Conservation (phyloP, 495 filamentous ascomycete genomes). For the Podospora bellae-mahoneyi region DNA sequence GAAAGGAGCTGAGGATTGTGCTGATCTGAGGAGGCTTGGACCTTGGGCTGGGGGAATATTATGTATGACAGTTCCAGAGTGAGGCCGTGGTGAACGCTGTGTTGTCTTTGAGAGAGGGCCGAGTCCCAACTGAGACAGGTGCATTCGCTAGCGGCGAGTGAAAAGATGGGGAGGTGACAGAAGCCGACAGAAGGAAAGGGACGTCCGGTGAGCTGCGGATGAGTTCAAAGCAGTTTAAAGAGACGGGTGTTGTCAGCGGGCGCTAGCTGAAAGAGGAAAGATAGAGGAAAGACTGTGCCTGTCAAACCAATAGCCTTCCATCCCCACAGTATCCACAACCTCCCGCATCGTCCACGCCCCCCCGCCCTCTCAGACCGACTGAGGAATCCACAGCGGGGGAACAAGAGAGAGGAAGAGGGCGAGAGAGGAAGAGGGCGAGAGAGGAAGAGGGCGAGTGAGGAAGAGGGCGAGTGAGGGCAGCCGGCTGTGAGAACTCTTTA, state of each 20-base stretch:
- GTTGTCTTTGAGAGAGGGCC: slow-evolving; percentile 4
- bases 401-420: not conserved
- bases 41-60: not conserved
- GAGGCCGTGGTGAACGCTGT: not conserved
- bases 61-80: not conserved
- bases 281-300: slow-evolving; percentile 19
- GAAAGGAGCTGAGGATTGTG: not conserved
- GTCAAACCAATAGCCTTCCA: slow-evolving; percentile 16
- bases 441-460: no score
- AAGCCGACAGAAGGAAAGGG: slow-evolving; percentile 33
- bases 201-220: slow-evolving; percentile 25
- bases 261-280: slow-evolving; percentile 26
- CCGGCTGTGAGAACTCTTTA: slow-evolving; percentile 2
- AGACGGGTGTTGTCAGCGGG: not conserved
- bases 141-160: slow-evolving; percentile 19
- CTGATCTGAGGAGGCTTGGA: slow-evolving; percentile 10
- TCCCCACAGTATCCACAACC: slow-evolving; percentile 23
- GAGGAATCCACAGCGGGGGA: slow-evolving; percentile 3
- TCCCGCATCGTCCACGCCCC: slow-evolving; percentile 16
- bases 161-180: slow-evolving; percentile 27
- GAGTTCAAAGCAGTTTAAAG: slow-evolving; percentile 21
- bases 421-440: no score
- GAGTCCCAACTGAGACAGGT: slow-evolving; percentile 15
- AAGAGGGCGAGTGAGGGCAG: slow-evolving; percentile 11
- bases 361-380: slow-evolving; percentile 5